phyloP scores from a whole-genome alignment of 768 basidiomycete species.

The Serendipita sp. region DNA sequence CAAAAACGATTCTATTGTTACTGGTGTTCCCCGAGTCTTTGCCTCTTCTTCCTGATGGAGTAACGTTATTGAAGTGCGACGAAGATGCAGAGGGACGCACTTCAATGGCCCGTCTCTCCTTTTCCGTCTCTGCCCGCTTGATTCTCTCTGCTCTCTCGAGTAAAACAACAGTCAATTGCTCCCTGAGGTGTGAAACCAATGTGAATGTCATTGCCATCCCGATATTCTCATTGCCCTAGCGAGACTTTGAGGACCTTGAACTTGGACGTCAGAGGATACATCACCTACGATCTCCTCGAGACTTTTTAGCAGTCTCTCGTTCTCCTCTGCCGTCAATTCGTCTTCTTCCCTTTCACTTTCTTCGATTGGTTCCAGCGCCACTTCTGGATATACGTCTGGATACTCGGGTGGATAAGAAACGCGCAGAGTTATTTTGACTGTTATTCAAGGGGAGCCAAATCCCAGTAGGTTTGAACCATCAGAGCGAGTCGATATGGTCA shows the following conservation, averaged over 20 bases:
- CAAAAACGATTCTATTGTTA: conserved; percentile 67
- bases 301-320: conserved; percentile 37
- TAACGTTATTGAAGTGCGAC: neutral
- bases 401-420: conserved; percentile 72
- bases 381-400: conserved; percentile 64
- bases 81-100: conserved; percentile 24
- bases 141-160: conserved; percentile 39
- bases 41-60: conserved; percentile 62
- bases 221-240: conserved; percentile 65
- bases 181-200: conserved; percentile 68
- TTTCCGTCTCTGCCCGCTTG: conserved; percentile 51
- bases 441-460: conserved; percentile 10
- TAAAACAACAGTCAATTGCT: conserved; percentile 52
- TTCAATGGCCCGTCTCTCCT: conserved; percentile 59
- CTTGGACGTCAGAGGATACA: conserved; percentile 20
- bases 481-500: conserved; percentile 1
- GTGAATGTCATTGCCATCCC: conserved; percentile 99
- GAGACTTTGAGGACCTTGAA: neutral
- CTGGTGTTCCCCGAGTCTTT: conserved; percentile 79
- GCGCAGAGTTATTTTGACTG: conserved; percentile 59
- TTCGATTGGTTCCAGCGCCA: conserved; percentile 49
- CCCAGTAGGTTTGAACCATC: conserved; percentile 5
- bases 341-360: conserved; percentile 23
- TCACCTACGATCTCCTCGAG: conserved; percentile 40
- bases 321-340: conserved; percentile 32